Conservation (phyloP, 768 basidiomycete genomes). For the Leucocoprinus sp. region DNA sequence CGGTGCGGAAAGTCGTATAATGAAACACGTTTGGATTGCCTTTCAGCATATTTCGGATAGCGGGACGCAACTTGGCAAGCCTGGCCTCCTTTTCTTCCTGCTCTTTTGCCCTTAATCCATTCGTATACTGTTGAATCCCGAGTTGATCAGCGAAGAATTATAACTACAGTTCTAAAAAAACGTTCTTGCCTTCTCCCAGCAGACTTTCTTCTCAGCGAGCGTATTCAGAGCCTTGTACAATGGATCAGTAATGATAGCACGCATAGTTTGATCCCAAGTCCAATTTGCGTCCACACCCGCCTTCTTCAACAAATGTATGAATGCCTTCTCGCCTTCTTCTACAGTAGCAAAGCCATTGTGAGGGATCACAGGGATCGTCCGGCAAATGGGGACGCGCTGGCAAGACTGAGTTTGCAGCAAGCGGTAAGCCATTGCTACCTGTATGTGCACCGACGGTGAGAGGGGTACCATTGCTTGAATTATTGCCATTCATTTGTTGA, state of each 20-base stretch:
- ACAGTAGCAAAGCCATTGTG: conserved; percentile 81
- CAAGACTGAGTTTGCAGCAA: conserved; percentile 49
- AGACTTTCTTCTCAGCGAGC: conserved; percentile 88
- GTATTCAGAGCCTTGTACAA: conserved; percentile 91
- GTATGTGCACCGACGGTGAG: conserved; percentile 45
- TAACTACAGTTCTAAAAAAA: not conserved
- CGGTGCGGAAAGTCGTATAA: conserved; percentile 86
- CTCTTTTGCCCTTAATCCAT: conserved; percentile 69
- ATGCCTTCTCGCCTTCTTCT: conserved; percentile 92
- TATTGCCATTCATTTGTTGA: conserved; percentile 41
- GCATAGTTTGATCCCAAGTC: conserved; percentile 99
- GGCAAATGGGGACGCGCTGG: conserved; percentile 75
- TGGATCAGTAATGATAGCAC: conserved; percentile 96
- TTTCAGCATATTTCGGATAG: conserved; percentile 77
- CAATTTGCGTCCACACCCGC: conserved; percentile 86
- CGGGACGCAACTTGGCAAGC: conserved; percentile 79
- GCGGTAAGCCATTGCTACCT: conserved; percentile 38
- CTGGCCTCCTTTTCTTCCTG: conserved; percentile 81
- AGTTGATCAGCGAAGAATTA: conserved; percentile 5
- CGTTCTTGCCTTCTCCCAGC: conserved; percentile 79
- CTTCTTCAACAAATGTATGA: conserved; percentile 81
- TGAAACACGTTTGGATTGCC: conserved; percentile 85
- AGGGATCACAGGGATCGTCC: conserved; percentile 81
- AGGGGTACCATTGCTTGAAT: conserved; percentile 11
- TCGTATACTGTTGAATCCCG: conserved; percentile 53